These are phyloP conservation scores for Haplosporangium sp. DNA, from an alignment of 371 early-diverging fungal genomes.

Conservation along the genomic window DNA sequence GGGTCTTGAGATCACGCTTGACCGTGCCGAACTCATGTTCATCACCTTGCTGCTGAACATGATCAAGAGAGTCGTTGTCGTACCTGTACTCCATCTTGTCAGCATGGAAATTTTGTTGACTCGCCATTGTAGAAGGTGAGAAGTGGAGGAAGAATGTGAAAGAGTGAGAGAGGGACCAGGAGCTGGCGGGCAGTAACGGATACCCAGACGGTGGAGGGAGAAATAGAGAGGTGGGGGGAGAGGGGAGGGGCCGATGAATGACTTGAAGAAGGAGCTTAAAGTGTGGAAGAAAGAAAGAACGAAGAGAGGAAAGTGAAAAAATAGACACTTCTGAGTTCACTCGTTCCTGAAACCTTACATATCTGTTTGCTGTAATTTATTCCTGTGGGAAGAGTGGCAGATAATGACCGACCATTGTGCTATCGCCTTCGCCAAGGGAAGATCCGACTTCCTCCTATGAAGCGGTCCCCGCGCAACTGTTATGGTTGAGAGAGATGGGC, in stretches of 20 bases:
- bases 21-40: constrained; percentile 10
- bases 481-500: no score
- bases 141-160: background rate
- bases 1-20: constrained; percentile 32
- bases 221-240: background rate
- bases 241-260: background rate
- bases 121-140: no score
- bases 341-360: no score
- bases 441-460: no score
- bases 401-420: no score
- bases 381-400: no score
- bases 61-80: background rate
- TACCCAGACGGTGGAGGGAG: constrained; percentile 11
- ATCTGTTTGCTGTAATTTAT: no score
- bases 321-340: background rate
- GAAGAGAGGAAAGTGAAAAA: background rate
- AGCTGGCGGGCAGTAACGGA: constrained; percentile 16
- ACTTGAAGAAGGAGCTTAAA: background rate
- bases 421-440: no score
- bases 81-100: constrained; percentile 17
- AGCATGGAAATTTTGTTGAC: background rate
- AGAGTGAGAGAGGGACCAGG: background rate
- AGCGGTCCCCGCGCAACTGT: no score
- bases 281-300: background rate
- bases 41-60: background rate